Base-by-base conservation (phyloP, 2,329 filamentous ascomycete species). In the Hymenoscyphus albidus region DNA sequence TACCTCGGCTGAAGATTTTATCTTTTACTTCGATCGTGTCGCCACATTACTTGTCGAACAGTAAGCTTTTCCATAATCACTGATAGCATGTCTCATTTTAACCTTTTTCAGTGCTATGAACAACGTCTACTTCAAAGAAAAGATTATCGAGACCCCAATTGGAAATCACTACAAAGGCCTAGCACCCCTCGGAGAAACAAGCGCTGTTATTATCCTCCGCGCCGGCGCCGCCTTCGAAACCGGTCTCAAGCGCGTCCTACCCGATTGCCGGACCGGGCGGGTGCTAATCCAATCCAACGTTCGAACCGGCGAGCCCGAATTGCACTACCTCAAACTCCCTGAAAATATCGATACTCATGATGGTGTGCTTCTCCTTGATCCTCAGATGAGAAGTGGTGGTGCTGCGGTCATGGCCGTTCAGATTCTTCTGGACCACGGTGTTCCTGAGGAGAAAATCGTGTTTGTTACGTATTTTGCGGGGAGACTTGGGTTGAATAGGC, bases 1-100 rank as follows among this genome's bases (percentile, higher is more conserved):
- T 58, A 94, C 92, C 0, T 81, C 84, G 6, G 85, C 91, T 54
- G 94, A 97, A 74, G 93, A 98, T 71, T 98, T 97, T 75, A 92
- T 97, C 67, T 98, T 98, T 78, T 98, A 98, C 78, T 97, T 98
- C 76, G 93, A 99, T 77, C 86, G 95, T 44, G 81, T 98, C 44
- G 87, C 91, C 1, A 87, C 90, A n/a, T 81, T 97, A 61, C 82
- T 98, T 32, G 85, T 98, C 58, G 94, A 98, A 77, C 81, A 87
- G 85, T 88, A 77, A 66, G 83, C 16, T n/a, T 58, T 58, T 31
- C 56, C 12, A 58, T 13, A 22, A 31, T 9, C 2, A 31, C 16
- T 32, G 2, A 9, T n/a, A 16, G 4, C 27, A 27, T 27, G 27
- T 4, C 48, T 31, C 35, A 32, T 44, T 22, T 64, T 72, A 62